phyloP scores from a whole-genome alignment of 2,329 filamentous ascomycete genomes.

The Ascochyta rabiei region DNA sequence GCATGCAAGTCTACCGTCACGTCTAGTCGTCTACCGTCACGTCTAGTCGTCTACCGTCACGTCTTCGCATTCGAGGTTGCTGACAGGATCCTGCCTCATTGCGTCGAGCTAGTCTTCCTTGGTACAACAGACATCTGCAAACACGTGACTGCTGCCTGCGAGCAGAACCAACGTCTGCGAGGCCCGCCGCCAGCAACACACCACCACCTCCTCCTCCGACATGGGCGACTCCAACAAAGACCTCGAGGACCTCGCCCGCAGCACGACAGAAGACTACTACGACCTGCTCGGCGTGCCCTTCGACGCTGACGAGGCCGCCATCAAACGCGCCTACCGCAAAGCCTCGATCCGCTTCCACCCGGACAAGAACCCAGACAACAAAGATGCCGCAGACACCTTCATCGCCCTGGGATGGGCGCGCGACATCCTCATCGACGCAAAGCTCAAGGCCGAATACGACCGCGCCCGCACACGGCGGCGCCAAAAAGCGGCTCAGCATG shows the following conservation, averaged over 20 bases:
- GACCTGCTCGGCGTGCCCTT: slow-evolving; percentile 72
- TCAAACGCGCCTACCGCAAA: slow-evolving; percentile 83
- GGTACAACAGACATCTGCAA: too few relatives aligned
- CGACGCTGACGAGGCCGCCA: slow-evolving; percentile 70
- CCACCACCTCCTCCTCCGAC: slow-evolving; percentile 1
- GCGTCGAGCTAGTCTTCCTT: too few relatives aligned
- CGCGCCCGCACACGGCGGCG: slow-evolving; percentile 72
- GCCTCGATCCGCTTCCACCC: slow-evolving; percentile 90
- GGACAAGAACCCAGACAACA: slow-evolving; percentile 74
- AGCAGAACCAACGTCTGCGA: too few relatives aligned
- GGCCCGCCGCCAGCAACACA: neutral
- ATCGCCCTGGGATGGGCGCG: slow-evolving; percentile 85
- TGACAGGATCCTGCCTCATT: too few relatives aligned
- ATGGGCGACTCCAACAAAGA: slow-evolving; percentile 50
- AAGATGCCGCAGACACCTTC: slow-evolving; percentile 76
- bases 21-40: too few relatives aligned
- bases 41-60: too few relatives aligned
- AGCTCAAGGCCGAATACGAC: slow-evolving; percentile 78
- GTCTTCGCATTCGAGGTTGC: too few relatives aligned
- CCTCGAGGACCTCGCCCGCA: slow-evolving; percentile 51
- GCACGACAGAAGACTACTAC: slow-evolving; percentile 70
- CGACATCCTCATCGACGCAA: slow-evolving; percentile 76
- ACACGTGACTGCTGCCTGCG: too few relatives aligned
- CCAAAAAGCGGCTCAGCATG: slow-evolving; percentile 72
- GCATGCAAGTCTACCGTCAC: too few relatives aligned